Evolutionary conservation across 169 alveolate genomes (phyloP).

Genomic region (Eimeria praecox): DNA sequence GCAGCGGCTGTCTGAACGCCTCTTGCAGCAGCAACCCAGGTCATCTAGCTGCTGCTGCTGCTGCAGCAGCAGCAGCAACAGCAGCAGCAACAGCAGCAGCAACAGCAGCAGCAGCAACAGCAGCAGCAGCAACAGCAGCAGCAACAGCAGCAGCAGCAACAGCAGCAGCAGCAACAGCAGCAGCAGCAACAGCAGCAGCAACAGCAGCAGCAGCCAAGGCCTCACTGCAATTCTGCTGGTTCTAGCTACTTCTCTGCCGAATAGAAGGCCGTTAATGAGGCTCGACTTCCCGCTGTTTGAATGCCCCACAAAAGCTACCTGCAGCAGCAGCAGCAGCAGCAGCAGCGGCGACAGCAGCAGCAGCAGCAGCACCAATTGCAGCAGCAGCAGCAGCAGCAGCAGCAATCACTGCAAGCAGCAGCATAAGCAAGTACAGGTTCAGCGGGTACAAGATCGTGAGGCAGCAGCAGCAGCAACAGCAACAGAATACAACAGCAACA

Average conservation of each 20-base stretch:
- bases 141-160: conserved; percentile 38
- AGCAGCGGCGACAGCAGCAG: background rate
- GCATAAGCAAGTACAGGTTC: conserved; percentile 22
- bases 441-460: background rate
- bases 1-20: no score
- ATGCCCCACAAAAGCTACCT: conserved; percentile 95
- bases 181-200: conserved; percentile 30
- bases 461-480: conserved; percentile 30
- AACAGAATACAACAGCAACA: conserved; percentile 30
- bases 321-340: conserved; percentile 57
- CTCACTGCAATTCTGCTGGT: conserved; percentile 85
- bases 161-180: conserved; percentile 33
- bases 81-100: conserved; percentile 29
- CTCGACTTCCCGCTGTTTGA: conserved; percentile 97
- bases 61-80: conserved; percentile 15
- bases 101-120: conserved; percentile 34
- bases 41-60: conserved; percentile 23
- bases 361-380: background rate
- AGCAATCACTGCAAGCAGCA: conserved; percentile 10
- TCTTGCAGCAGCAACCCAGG: no score
- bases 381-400: conserved; percentile 16
- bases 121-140: background rate
- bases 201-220: conserved; percentile 34
- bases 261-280: conserved; percentile 93
- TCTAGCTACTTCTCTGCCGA: conserved; percentile 87